Conservation (phyloP, 2,329 filamentous ascomycete species). For the Talaromyces pinophilus region DNA sequence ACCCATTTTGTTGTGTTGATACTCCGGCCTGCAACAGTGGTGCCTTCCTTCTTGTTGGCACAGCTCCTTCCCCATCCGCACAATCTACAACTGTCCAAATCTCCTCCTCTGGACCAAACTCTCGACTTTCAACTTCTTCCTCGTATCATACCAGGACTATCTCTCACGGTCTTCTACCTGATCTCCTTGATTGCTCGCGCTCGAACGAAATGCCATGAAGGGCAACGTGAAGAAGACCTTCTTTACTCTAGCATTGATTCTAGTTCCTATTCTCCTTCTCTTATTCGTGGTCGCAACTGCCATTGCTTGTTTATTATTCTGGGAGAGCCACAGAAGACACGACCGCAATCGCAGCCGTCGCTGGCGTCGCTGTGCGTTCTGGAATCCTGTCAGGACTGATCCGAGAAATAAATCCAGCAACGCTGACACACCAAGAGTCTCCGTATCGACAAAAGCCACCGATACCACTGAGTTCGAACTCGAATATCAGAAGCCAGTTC, state of each 20-base stretch:
- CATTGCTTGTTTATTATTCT: constrained; percentile 43
- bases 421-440: constrained; percentile 38
- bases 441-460: constrained; percentile 37
- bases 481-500: constrained; percentile 31
- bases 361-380: constrained; percentile 7
- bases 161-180: background rate
- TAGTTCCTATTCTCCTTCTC: constrained; percentile 51
- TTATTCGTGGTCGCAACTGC: constrained; percentile 42
- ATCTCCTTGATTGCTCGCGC: background rate
- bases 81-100: background rate
- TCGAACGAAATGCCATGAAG: constrained; percentile 34
- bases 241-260: constrained; percentile 48
- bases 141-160: constrained; percentile 10
- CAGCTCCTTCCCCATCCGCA: background rate
- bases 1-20: constrained; percentile 1
- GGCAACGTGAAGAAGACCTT: constrained; percentile 39
- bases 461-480: constrained; percentile 32
- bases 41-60: background rate
- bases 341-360: background rate
- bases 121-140: background rate
- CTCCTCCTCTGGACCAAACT: background rate
- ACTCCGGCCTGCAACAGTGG: background rate
- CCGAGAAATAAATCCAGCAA: constrained; percentile 31
- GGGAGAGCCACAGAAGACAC: constrained; percentile 22
- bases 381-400: constrained; percentile 3